Evolutionary conservation across 352 stramenopile species (phyloP).

Genomic region (Pythium insidiosum): DNA sequence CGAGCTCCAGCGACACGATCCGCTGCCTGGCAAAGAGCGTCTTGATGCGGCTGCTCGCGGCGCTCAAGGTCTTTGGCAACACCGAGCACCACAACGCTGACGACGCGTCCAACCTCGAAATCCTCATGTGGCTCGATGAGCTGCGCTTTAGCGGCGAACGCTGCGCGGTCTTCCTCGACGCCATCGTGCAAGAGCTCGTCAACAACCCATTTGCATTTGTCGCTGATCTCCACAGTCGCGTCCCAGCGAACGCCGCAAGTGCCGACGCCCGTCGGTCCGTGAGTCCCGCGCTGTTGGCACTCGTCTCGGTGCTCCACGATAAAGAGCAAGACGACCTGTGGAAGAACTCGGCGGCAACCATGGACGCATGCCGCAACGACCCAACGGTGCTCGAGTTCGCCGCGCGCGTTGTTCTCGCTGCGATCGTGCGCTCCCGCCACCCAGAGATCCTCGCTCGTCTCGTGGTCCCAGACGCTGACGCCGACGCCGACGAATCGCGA

Average conservation of each 20-base stretch:
- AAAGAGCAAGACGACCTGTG: background rate
- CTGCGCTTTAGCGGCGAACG: slow-evolving; percentile 24
- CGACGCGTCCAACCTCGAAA: slow-evolving; percentile 19
- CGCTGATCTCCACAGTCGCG: no score
- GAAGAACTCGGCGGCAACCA: background rate
- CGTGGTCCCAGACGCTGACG: no score
- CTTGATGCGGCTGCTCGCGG: slow-evolving; percentile 40
- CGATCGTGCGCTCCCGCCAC: no score
- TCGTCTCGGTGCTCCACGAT: background rate
- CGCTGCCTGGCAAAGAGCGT: slow-evolving; percentile 34
- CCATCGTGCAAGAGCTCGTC: slow-evolving; percentile 13
- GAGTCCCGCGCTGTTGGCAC: background rate
- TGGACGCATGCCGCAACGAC: background rate
- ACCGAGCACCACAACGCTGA: slow-evolving; percentile 1
- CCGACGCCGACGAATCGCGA: no score
- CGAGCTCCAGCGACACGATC: slow-evolving; percentile 24
- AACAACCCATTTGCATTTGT: slow-evolving; percentile 16
- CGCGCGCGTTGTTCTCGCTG: background rate
- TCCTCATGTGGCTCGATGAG: slow-evolving; percentile 58
- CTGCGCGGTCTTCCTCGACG: slow-evolving; percentile 10
- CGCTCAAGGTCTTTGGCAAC: slow-evolving; percentile 51
- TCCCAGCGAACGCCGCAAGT: no score
- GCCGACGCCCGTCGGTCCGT: no score
- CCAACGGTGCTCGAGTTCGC: background rate
- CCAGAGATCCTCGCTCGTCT: no score